These are phyloP conservation scores for Cladosporium sp. DNA, from an alignment of 2,329 filamentous ascomycete genomes.

Conservation along the genomic window DNA sequence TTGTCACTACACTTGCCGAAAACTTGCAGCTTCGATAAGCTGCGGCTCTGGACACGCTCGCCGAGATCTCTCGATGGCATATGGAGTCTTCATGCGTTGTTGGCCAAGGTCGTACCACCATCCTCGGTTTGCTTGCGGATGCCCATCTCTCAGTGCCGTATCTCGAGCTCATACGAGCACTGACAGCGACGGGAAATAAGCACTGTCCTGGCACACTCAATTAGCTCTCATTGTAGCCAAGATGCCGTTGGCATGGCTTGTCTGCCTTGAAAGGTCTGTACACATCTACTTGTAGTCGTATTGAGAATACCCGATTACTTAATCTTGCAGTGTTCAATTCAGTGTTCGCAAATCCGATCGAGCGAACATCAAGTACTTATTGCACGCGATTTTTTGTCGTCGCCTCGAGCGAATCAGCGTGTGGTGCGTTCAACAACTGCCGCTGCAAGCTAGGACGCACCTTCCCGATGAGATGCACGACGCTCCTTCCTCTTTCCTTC, in stretches of 20 bases:
- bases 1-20: neutral
- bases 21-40: neutral
- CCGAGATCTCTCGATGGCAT: too few relatives aligned
- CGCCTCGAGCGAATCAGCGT: neutral
- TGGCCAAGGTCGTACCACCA: neutral
- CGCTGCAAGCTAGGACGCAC: neutral
- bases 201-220: neutral
- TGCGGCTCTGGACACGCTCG: neutral
- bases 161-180: neutral
- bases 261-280: neutral
- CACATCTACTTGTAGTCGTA: neutral
- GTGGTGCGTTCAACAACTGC: neutral
- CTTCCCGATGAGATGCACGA: neutral
- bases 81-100: too few relatives aligned
- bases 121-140: neutral
- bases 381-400: neutral
- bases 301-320: neutral
- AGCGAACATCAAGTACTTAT: neutral
- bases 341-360: too few relatives aligned
- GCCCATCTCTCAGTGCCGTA: neutral
- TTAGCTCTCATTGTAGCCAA: neutral
- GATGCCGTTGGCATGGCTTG: too few relatives aligned
- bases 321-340: neutral
- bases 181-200: neutral
- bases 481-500: slow-evolving; percentile 1